These are phyloP conservation scores for Blumeriella jaapii DNA, from an alignment of 2,329 filamentous ascomycete species.

Conservation along the genomic window DNA sequence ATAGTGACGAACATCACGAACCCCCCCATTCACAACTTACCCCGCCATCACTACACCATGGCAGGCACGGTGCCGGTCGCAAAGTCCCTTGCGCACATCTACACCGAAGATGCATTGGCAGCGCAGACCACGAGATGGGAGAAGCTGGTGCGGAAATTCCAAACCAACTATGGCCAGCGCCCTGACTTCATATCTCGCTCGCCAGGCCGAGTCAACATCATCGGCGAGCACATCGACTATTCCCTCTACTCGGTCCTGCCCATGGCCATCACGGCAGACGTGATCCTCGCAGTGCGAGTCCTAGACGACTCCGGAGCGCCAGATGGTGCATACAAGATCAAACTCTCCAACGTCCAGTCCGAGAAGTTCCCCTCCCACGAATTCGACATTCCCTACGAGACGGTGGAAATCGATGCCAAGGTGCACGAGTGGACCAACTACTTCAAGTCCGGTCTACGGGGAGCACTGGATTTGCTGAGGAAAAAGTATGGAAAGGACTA, in stretches of 20 bases:
- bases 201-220: conserved; percentile 92
- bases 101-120: conserved; percentile 59
- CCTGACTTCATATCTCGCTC: conserved; percentile 80
- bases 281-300: conserved; percentile 66
- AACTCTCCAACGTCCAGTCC: conserved; percentile 68
- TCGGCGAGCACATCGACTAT: conserved; percentile 99
- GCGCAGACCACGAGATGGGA: conserved; percentile 67
- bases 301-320: conserved; percentile 36
- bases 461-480: conserved; percentile 67
- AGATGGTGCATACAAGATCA: conserved; percentile 50
- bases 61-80: conserved; percentile 59
- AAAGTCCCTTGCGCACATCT: conserved; percentile 67
- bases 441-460: conserved; percentile 84
- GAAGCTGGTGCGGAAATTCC: conserved; percentile 59
- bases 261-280: conserved; percentile 88
- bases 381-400: conserved; percentile 55
- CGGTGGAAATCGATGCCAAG: conserved; percentile 72
- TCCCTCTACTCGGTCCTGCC: conserved; percentile 91
- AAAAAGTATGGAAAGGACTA: conserved; percentile 50
- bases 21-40: conserved; percentile 6
- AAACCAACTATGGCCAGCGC: conserved; percentile 53
- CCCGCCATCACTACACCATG: conserved; percentile 30
- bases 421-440: conserved; percentile 96
- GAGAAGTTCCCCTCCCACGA: conserved; percentile 64
- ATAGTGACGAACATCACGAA: background rate